These are phyloP conservation scores for Triticum urartu DNA, from an alignment of 176 grass and related monocot genomes.

Conservation along the genomic window DNA sequence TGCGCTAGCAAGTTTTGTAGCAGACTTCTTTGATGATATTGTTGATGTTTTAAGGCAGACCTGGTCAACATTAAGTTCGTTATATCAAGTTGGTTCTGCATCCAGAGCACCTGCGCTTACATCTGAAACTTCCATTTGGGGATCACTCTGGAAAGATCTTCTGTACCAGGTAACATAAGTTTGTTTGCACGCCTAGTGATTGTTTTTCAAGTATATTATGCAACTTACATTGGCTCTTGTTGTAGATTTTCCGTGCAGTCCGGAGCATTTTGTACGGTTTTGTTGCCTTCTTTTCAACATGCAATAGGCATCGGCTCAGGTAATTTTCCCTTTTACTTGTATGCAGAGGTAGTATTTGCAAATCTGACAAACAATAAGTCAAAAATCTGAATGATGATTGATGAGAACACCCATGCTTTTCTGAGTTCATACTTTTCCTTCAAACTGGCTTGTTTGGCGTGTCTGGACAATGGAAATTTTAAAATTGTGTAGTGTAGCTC, in stretches of 20 bases:
- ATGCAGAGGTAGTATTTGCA: background rate
- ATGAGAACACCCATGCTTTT: background rate
- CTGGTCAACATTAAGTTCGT: slow-evolving; percentile 62
- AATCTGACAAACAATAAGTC: background rate
- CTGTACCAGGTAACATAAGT: slow-evolving; percentile 69
- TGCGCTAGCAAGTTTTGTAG: slow-evolving; percentile 58
- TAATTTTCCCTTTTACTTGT: slow-evolving; percentile 19
- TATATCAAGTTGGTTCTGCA: slow-evolving; percentile 73
- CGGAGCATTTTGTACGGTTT: slow-evolving; percentile 96
- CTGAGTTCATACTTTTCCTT: background rate
- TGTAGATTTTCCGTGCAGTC: slow-evolving; percentile 83
- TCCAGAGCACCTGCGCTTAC: slow-evolving; percentile 42
- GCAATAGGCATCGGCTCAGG: slow-evolving; percentile 96
- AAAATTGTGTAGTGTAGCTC: background rate
- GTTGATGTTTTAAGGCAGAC: slow-evolving; percentile 43
- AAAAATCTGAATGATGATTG: background rate
- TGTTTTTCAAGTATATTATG: background rate
- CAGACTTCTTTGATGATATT: slow-evolving; percentile 53
- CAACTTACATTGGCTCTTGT: slow-evolving; percentile 28
- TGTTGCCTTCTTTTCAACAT: slow-evolving; percentile 90
- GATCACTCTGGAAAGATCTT: slow-evolving; percentile 92
- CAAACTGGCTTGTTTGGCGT: background rate
- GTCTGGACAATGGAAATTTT: background rate
- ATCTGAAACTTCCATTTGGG: slow-evolving; percentile 59
- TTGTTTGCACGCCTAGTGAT: background rate